These are phyloP conservation scores for Carex cristatella DNA, from an alignment of 176 grass and related monocot genomes.

Conservation along the genomic window DNA sequence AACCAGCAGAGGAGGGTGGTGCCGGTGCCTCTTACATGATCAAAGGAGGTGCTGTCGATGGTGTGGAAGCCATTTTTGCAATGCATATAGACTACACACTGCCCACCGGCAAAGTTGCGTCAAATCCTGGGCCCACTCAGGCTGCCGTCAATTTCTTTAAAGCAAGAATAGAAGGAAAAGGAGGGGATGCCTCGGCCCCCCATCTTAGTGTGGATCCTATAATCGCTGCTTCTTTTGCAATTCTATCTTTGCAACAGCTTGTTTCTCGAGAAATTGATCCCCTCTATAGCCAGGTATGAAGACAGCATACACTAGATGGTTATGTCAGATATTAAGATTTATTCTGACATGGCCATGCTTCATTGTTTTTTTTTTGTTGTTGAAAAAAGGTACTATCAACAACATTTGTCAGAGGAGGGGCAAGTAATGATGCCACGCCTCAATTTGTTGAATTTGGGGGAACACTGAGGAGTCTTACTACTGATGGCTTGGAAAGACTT, in stretches of 20 bases:
- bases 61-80: conserved; percentile 62
- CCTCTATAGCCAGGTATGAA: conserved; percentile 77
- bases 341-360: not conserved
- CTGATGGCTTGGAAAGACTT: conserved; percentile 54
- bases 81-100: conserved; percentile 63
- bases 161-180: conserved; percentile 87
- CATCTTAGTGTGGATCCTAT: conserved; percentile 77
- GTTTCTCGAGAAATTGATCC: conserved; percentile 85
- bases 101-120: conserved; percentile 45
- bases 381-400: conserved; percentile 56
- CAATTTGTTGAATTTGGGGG: conserved; percentile 70
- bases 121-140: conserved; percentile 62
- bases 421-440: conserved; percentile 44
- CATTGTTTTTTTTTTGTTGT: conserved; percentile 17
- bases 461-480: conserved; percentile 86
- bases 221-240: conserved; percentile 51
- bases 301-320: not conserved
- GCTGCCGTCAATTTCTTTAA: conserved; percentile 62
- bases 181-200: conserved; percentile 58
- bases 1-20: conserved; percentile 92
- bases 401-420: conserved; percentile 74
- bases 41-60: conserved; percentile 62
- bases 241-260: conserved; percentile 65
- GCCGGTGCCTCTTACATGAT: conserved; percentile 87
- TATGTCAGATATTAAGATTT: not conserved